phyloP scores from a whole-genome alignment of 768 basidiomycete genomes.

The Panus rudis region DNA sequence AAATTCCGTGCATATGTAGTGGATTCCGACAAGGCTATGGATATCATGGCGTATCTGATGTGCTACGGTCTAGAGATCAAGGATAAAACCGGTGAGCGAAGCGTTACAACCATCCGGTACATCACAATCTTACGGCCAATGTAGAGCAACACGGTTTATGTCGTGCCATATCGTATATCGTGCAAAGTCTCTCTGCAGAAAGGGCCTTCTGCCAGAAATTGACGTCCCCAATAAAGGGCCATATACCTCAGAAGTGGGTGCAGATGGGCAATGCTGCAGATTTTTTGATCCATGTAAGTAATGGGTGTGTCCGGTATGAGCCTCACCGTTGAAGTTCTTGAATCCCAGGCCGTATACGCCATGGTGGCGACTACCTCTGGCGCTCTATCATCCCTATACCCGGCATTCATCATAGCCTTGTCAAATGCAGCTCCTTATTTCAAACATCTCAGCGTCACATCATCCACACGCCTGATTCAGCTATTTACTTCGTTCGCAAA shows the following conservation, averaged over 20 bases:
- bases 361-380: constrained; percentile 88
- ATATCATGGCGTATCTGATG: constrained; percentile 71
- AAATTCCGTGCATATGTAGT: constrained; percentile 83
- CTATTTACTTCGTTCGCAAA: constrained; percentile 89
- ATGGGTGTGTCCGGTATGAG: not conserved
- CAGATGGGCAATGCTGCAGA: constrained; percentile 71
- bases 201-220: constrained; percentile 67
- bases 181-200: constrained; percentile 88
- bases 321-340: constrained; percentile 6
- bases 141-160: constrained; percentile 88
- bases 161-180: constrained; percentile 82
- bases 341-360: constrained; percentile 71
- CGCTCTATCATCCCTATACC: constrained; percentile 75
- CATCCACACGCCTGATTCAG: constrained; percentile 80
- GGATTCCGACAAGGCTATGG: constrained; percentile 72
- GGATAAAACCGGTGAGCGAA: constrained; percentile 77
- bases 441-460: constrained; percentile 70
- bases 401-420: constrained; percentile 84
- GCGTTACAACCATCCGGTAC: not conserved
- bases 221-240: constrained; percentile 52
- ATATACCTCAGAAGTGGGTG: constrained; percentile 73
- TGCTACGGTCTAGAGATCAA: constrained; percentile 84
- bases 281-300: constrained; percentile 77
- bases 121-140: constrained; percentile 2
- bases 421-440: constrained; percentile 87